These are phyloP conservation scores for Metarhizium guizhouense DNA, from an alignment of 2,329 filamentous ascomycete genomes.

Conservation along the genomic window DNA sequence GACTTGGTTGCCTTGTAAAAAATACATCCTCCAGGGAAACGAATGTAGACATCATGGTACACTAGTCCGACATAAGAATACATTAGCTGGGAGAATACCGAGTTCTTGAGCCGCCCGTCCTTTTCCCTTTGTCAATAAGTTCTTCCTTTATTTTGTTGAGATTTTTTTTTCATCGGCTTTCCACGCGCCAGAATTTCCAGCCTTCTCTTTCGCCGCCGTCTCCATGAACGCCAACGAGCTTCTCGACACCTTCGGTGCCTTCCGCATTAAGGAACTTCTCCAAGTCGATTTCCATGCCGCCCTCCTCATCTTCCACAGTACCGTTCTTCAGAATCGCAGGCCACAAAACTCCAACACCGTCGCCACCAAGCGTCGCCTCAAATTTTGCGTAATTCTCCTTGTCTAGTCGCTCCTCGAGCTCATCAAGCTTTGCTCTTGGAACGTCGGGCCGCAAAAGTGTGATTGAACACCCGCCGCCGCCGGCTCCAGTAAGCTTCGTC, in stretches of 20 bases:
- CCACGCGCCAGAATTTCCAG: slow-evolving; percentile 79
- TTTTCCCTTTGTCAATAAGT: background rate
- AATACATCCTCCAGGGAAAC: background rate
- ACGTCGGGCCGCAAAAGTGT: slow-evolving; percentile 69
- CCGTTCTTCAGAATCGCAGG: slow-evolving; percentile 85
- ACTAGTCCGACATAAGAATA: background rate
- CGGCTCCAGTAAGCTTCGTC: slow-evolving; percentile 95
- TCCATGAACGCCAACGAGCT: slow-evolving; percentile 71
- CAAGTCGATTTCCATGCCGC: slow-evolving; percentile 86
- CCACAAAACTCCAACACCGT: slow-evolving; percentile 90
- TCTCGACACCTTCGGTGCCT: slow-evolving; percentile 77
- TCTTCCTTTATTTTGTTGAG: background rate
- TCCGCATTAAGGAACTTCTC: slow-evolving; percentile 75
- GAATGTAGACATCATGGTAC: background rate
- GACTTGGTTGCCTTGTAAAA: background rate
- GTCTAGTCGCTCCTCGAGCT: slow-evolving; percentile 56
- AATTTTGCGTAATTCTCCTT: slow-evolving; percentile 75
- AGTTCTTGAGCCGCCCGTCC: background rate
- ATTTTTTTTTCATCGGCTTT: slow-evolving; percentile 26
- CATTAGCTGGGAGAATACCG: background rate
- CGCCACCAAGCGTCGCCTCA: slow-evolving; percentile 81
- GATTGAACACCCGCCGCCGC: slow-evolving; percentile 92
- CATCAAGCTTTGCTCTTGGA: slow-evolving; percentile 44
- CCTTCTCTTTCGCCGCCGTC: slow-evolving; percentile 61
- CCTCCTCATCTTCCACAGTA: slow-evolving; percentile 65